These are phyloP conservation scores for Delitschia confertaspora DNA, from an alignment of 495 filamentous ascomycete species.

Conservation along the genomic window DNA sequence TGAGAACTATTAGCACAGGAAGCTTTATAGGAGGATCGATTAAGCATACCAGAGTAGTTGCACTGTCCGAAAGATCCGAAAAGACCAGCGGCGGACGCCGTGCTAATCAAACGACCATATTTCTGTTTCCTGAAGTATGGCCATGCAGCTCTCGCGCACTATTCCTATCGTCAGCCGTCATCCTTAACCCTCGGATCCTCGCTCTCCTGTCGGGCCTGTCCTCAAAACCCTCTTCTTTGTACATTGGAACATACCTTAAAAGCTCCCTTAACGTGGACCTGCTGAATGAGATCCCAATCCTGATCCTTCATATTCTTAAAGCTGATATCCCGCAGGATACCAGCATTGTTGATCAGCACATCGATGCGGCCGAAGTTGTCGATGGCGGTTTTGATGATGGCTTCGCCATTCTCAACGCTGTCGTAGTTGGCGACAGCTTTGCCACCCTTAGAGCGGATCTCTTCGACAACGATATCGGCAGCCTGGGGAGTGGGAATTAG, in stretches of 20 bases:
- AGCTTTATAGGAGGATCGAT: background rate
- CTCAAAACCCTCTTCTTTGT: too few species aligned
- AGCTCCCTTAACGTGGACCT: slow-evolving; percentile 87
- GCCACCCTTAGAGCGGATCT: slow-evolving; percentile 85
- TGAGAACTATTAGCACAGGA: slow-evolving; percentile 17
- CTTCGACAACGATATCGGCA: slow-evolving; percentile 89
- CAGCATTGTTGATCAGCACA: slow-evolving; percentile 94
- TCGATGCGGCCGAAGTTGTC: slow-evolving; percentile 88
- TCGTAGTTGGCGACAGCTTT: slow-evolving; percentile 98
- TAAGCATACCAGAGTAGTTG: slow-evolving; percentile 72
- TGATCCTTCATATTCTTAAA: slow-evolving; percentile 98
- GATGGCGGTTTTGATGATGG: slow-evolving; percentile 93
- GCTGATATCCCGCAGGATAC: slow-evolving; percentile 90
- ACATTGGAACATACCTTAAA: slow-evolving; percentile 59
- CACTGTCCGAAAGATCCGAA: slow-evolving; percentile 94
- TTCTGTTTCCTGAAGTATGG: slow-evolving; percentile 98
- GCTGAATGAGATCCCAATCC: slow-evolving; percentile 93
- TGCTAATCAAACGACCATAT: slow-evolving; percentile 94
- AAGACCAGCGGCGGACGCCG: slow-evolving; percentile 85
- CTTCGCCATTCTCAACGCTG: slow-evolving; percentile 88
- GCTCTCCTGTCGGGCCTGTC: too few species aligned
- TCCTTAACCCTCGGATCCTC: background rate
- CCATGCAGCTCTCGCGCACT: slow-evolving; percentile 93
- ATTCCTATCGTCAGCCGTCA: too few species aligned
- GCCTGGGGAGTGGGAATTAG: too few species aligned